Base-by-base conservation (phyloP, 2,329 filamentous ascomycete species). In the Diaporthe sp. region DNA sequence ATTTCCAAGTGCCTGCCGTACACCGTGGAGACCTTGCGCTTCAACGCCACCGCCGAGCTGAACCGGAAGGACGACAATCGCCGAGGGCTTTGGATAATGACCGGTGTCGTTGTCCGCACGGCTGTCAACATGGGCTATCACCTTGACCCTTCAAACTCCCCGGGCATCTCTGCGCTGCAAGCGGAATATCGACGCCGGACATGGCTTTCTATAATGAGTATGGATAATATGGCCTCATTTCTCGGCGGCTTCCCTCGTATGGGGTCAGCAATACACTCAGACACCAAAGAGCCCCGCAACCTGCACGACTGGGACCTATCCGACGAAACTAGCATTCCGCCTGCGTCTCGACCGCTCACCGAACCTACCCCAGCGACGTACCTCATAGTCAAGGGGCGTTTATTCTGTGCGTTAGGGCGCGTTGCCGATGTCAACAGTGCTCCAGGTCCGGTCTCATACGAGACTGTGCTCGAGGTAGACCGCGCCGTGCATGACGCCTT, bases 71-170 rank as follows among this genome's bases (percentile, higher is more conserved):
- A 87, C 79, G 88, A 90, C 78, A 86, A 88, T 13, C 88, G 89
- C 77, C 85, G 86, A 13, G 86, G 87, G 15, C 85, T 89, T 4
- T 82, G 90, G 79, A 85, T 90, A 39, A 86, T 88, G 77, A 87
- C 86, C 0, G 85, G 87, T 42, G 83, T 89, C 72, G 85, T 88
- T 53, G 86, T 89, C n/a, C 84, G 88, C 5, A 79, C 89, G 25
- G 88, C 88, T 6, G 88, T 90, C 85, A 84, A 87, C 53, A 90
- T 90, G 87, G 88, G 88, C 12, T 86, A 89, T 72, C 88, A 90
- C 78, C 84, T 88, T 70, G 88, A 90, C 78, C 84, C 88, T 4
- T 83, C 83, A 53, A 49, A 76, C 8, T 70, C 55, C 9, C 68
- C 65, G 17, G 72, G 47, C 37, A 85, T 90, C 74, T 83, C 87